Conservation (phyloP, 768 basidiomycete species). For the Termitomyces sp. region DNA sequence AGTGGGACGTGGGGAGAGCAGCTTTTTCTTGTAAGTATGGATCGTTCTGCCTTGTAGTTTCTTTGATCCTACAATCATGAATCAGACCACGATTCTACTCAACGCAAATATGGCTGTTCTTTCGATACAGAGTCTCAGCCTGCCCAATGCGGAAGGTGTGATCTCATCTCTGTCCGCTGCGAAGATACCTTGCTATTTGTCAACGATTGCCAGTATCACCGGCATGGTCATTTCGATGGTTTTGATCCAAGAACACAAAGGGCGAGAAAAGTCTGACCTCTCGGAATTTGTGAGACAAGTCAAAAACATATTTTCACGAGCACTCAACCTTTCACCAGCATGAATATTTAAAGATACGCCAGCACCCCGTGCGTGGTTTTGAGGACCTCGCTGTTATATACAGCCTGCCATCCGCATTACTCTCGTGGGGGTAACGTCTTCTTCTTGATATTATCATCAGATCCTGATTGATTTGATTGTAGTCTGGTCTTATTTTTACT, state of each 20-base stretch:
- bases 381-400: not conserved
- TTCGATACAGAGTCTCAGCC: not conserved
- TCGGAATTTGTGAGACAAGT: not conserved
- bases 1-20: not conserved
- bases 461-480: not conserved
- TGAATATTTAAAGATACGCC: not conserved
- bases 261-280: not conserved
- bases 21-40: not conserved
- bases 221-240: not conserved
- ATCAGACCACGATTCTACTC: not conserved
- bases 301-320: not conserved
- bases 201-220: not conserved
- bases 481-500: not conserved
- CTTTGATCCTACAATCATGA: not conserved
- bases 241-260: not conserved
- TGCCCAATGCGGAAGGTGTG: not conserved
- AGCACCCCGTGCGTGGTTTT: not conserved
- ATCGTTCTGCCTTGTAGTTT: not conserved
- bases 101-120: not conserved
- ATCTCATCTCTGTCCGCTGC: not conserved
- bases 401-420: constrained; percentile 2
- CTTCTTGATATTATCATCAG: not conserved
- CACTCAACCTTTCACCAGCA: not conserved
- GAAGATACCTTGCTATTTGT: not conserved
- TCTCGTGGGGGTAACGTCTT: not conserved